Base-by-base conservation (phyloP, 1,284 basidiomycete species). In the Porogramme epimiltina region DNA sequence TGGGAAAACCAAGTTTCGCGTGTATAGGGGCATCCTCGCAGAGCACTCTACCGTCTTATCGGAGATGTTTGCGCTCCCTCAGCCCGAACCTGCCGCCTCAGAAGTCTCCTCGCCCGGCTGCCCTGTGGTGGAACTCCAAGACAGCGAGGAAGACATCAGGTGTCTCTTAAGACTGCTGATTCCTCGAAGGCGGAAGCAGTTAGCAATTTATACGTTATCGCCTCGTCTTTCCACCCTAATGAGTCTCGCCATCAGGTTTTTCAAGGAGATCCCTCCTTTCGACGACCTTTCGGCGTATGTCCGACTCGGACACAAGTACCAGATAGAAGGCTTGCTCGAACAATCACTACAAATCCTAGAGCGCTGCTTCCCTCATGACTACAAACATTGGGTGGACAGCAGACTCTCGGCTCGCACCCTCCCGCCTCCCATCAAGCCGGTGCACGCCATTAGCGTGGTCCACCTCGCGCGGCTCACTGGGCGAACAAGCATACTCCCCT, bases 11-110 rank as follows among this genome's bases (percentile, higher is more conserved):
- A 41, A 23, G 2, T 64, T 63, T 28, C 49, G 53, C 15, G 62
- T 64, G 0, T 54, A 60, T 31, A 47, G 31, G 18, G 48, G 62
- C 15, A 10, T 61, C n/a, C 47, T 64, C 9, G 37, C 51, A 2
- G 38, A 41, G 11, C 52, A 58, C 25, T 63, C 62, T 1, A 19
- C 44, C 15, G 56, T 64, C 2, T 61, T 65, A 42, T 36, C 45
- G 11, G 60, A 58, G 25, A 58, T 65, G 52, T 59, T 63, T 45
- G 36, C 48, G 3, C 26, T 56, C 34, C n/a, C 34, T 9, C 28
- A 31, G 10, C 57, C 54, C 3, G 51, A 52, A 24, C 51, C 45
- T 51, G 13, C 20, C 25, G 11, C 22, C 42, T 25, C 44, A 24
- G 16, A 19, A 18, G 3, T 8, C 13, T 6, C 5, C 19, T 3